phyloP scores from a whole-genome alignment of 371 early-diverging fungal species.

The Apophysomyces ossiformis region DNA sequence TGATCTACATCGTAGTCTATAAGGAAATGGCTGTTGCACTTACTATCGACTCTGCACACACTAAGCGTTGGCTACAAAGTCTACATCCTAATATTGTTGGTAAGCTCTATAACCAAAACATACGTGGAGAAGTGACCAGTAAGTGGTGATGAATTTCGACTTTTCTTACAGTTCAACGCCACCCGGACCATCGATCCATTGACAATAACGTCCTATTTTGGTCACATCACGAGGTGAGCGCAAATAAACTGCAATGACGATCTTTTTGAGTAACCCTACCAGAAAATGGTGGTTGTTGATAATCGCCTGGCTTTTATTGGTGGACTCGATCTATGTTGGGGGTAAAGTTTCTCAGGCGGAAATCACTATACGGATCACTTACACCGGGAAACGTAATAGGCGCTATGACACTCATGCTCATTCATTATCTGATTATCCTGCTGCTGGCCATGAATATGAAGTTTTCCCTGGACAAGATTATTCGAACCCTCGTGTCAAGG shows the following conservation, averaged over 20 bases:
- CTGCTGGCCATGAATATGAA: conserved; percentile 42
- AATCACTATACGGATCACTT: background rate
- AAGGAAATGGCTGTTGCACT: conserved; percentile 87
- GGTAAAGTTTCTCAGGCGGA: conserved; percentile 31
- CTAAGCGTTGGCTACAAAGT: conserved; percentile 75
- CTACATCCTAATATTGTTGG: conserved; percentile 84
- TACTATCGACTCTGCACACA: conserved; percentile 79
- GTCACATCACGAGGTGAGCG: conserved; percentile 74
- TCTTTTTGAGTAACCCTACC: conserved; percentile 25
- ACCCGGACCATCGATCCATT: conserved; percentile 70
- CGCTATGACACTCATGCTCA: conserved; percentile 90
- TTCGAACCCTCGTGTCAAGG: conserved; percentile 88
- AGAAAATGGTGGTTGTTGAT: conserved; percentile 80
- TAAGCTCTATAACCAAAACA: conserved; percentile 20
- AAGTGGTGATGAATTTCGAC: too few relatives aligned
- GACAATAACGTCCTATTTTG: conserved; percentile 70
- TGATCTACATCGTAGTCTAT: conserved; percentile 89
- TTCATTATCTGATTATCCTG: conserved; percentile 71
- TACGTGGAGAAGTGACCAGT: conserved; percentile 23
- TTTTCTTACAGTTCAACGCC: conserved; percentile 56
- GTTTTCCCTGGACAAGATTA: conserved; percentile 90
- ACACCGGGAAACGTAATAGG: conserved; percentile 30
- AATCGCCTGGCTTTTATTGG: conserved; percentile 77
- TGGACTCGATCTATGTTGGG: conserved; percentile 83
- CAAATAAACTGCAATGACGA: conserved; percentile 26